Conservation (phyloP, 2,329 filamentous ascomycete genomes). For the Cladophialophora chaetospira region DNA sequence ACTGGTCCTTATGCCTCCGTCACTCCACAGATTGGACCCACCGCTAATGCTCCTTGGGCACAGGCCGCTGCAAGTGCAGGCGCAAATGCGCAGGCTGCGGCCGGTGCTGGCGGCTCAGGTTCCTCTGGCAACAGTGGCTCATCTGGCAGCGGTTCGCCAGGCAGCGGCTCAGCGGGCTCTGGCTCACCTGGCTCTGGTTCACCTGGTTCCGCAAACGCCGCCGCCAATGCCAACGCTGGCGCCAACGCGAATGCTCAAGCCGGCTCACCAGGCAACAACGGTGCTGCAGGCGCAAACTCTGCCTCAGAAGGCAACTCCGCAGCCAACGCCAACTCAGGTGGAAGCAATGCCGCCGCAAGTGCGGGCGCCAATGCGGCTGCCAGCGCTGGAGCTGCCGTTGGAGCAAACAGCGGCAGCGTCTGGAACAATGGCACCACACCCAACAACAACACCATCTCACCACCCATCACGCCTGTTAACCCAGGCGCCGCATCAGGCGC, state of each 20-base stretch:
- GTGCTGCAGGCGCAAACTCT: conserved; percentile 12
- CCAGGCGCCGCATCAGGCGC: background rate
- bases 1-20: conserved; percentile 31
- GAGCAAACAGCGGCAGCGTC: conserved; percentile 4
- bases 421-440: background rate
- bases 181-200: conserved; percentile 1
- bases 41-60: conserved; percentile 9
- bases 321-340: conserved; percentile 17
- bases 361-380: conserved; percentile 14
- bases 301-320: conserved; percentile 16
- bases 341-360: conserved; percentile 23
- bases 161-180: conserved; percentile 4
- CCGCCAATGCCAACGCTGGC: background rate
- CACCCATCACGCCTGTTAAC: conserved; percentile 18
- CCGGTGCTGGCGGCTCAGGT: conserved; percentile 21
- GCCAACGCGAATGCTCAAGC: background rate
- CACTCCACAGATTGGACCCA: conserved; percentile 20
- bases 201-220: background rate
- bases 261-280: background rate
- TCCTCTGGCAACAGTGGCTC: background rate
- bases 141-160: conserved; percentile 6
- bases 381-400: conserved; percentile 20
- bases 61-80: conserved; percentile 15
- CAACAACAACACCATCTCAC: conserved; percentile 18
- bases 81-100: conserved; percentile 10